A percentile compares a stretch with the other conserved stretches of the same genome.
These are phyloP conservation scores for Auricularia cornea DNA, from an alignment of 768 basidiomycete species.

Conservation along the genomic window DNA sequence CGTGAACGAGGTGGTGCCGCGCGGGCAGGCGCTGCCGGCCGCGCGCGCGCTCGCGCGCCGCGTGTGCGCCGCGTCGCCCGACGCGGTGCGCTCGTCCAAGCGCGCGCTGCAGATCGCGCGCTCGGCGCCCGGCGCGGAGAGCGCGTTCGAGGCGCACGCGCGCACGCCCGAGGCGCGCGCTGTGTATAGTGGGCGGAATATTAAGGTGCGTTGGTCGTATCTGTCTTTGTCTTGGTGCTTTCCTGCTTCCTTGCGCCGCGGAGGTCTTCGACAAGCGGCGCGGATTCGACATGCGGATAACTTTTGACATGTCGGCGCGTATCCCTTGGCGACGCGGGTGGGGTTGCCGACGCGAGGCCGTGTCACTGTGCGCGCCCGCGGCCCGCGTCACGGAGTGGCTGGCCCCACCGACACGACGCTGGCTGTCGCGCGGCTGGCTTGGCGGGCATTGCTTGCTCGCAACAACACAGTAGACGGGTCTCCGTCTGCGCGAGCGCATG, in stretches of 20 bases:
- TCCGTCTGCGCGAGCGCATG: no score
- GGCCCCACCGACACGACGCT: no score
- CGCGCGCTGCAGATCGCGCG: constrained; percentile 48
- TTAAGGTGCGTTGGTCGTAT: constrained; percentile 42
- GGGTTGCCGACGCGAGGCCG: no score
- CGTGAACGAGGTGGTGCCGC: constrained; percentile 62
- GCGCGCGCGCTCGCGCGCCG: constrained; percentile 55
- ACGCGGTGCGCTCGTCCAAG: constrained; percentile 72
- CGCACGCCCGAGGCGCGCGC: constrained; percentile 41
- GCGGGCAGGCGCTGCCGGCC: constrained; percentile 43
- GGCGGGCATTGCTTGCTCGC: no score
- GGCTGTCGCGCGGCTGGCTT: no score
- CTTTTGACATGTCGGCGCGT: no score
- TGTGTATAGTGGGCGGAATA: constrained; percentile 54
- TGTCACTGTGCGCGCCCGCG: no score
- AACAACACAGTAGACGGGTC: no score
- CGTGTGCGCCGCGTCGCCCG: constrained; percentile 63
- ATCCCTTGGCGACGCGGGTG: no score
- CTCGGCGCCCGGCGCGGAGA: constrained; percentile 43
- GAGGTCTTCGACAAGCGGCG: no score
- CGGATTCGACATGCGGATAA: no score
- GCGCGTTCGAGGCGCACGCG: constrained; percentile 39
- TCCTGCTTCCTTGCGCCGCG: background rate
- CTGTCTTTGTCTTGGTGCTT: background rate
- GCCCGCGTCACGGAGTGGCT: no score